phyloP scores from a whole-genome alignment of 305 asterid genomes.

The Fraxinus sp. region DNA sequence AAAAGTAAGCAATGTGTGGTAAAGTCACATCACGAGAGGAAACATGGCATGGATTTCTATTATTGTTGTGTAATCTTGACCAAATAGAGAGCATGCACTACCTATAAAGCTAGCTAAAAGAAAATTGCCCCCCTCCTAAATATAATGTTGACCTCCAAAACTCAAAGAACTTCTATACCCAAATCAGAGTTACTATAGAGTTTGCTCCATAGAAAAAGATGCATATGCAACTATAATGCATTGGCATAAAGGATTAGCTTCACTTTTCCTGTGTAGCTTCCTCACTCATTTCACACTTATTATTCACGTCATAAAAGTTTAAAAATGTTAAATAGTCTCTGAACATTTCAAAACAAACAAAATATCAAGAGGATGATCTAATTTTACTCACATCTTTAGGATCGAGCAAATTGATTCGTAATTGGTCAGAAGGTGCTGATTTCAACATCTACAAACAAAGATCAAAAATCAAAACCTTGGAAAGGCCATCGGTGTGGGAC shows the following conservation, averaged over 20 bases:
- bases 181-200: background rate
- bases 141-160: background rate
- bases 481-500: slow-evolving; percentile 97
- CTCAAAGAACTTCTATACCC: background rate
- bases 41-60: background rate
- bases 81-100: background rate
- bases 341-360: background rate
- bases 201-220: background rate
- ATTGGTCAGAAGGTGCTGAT: slow-evolving; percentile 95
- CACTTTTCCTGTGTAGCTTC: background rate
- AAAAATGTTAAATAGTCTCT: slow-evolving; percentile 4
- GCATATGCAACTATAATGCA: background rate
- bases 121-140: background rate
- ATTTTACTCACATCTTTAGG: slow-evolving; percentile 75
- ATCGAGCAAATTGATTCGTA: slow-evolving; percentile 90
- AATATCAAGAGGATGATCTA: background rate
- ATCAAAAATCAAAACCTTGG: slow-evolving; percentile 60
- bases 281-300: background rate
- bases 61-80: background rate
- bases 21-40: background rate
- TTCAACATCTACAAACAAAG: slow-evolving; percentile 75
- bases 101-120: background rate
- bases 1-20: background rate
- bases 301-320: background rate
- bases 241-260: background rate